Percentiles rank a stretch among this genome's conserved stretches.
These are phyloP conservation scores for Coemansia sp. DNA, from an alignment of 192 early-diverging fungal genomes.

Conservation along the genomic window DNA sequence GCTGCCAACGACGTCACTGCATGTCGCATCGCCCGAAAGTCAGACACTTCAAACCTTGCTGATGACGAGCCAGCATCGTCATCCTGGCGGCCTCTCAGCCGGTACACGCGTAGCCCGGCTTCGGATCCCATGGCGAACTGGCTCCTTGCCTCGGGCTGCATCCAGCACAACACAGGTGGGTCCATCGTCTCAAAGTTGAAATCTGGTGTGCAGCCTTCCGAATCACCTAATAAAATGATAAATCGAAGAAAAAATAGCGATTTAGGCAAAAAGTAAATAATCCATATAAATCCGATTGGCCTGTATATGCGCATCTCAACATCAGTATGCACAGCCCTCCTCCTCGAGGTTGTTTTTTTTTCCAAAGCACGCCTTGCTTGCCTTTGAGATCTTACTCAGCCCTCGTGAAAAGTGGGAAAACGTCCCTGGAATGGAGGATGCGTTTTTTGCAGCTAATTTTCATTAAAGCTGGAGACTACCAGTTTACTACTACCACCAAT, in stretches of 20 bases:
- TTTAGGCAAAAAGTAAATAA: not conserved
- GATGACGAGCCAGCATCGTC: not conserved
- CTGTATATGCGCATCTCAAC: too few relatives aligned
- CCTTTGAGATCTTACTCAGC: too few relatives aligned
- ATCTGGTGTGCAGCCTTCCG: not conserved
- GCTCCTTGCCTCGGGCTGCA: conserved; percentile 32
- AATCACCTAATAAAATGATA: not conserved
- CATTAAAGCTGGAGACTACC: too few relatives aligned
- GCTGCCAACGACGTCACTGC: conserved; percentile 30
- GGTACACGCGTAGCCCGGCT: conserved; percentile 30
- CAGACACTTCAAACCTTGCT: conserved; percentile 11
- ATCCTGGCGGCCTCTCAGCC: conserved; percentile 6
- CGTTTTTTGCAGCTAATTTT: too few relatives aligned
- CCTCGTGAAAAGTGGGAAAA: too few relatives aligned
- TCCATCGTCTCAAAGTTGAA: not conserved
- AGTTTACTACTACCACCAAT: too few relatives aligned
- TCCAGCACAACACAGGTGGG: conserved; percentile 35
- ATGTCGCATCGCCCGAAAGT: conserved; percentile 19
- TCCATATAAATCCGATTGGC: too few relatives aligned
- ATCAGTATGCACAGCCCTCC: too few relatives aligned
- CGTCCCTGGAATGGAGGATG: too few relatives aligned
- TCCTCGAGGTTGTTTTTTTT: too few relatives aligned
- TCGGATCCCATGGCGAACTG: conserved; percentile 30
- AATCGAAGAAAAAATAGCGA: not conserved
- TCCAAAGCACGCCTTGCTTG: too few relatives aligned